phyloP scores from a whole-genome alignment of 1,284 basidiomycete genomes.

The Fomitopsis palustris region DNA sequence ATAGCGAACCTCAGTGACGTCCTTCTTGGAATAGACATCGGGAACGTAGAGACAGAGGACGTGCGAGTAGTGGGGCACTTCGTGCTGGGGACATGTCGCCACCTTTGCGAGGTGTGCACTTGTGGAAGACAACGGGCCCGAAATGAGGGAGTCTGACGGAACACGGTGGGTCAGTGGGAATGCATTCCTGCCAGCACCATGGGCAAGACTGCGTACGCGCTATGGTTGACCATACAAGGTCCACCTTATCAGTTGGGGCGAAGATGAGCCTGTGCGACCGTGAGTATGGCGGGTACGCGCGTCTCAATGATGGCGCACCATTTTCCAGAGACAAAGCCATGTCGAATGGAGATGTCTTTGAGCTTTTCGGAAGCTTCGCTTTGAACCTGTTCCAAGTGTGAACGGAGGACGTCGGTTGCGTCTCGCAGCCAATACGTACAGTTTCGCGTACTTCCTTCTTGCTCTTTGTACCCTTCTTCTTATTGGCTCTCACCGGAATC shows the following conservation, averaged over 20 bases:
- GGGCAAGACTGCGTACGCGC: constrained; percentile 40
- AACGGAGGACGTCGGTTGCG: not conserved
- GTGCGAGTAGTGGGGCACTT: constrained; percentile 50
- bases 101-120: constrained; percentile 56
- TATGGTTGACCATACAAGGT: constrained; percentile 55
- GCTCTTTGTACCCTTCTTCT: constrained; percentile 66
- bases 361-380: constrained; percentile 51
- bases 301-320: constrained; percentile 40
- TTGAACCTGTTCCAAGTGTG: constrained; percentile 43
- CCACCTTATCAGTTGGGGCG: constrained; percentile 54
- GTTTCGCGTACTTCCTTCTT: constrained; percentile 73
- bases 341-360: constrained; percentile 50
- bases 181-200: not conserved
- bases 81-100: constrained; percentile 51
- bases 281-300: not conserved
- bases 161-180: not conserved
- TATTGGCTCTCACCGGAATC: constrained; percentile 62
- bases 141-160: constrained; percentile 50
- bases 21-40: constrained; percentile 60
- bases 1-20: constrained; percentile 45
- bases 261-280: constrained; percentile 53
- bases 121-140: constrained; percentile 58
- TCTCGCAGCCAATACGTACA: constrained; percentile 30
- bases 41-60: constrained; percentile 71
- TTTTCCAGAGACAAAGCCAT: constrained; percentile 59